Percentiles rank a stretch among this genome's conserved stretches.
These are phyloP conservation scores for Corniculantispora saksenae DNA, from an alignment of 2,329 filamentous ascomycete species.

Conservation along the genomic window DNA sequence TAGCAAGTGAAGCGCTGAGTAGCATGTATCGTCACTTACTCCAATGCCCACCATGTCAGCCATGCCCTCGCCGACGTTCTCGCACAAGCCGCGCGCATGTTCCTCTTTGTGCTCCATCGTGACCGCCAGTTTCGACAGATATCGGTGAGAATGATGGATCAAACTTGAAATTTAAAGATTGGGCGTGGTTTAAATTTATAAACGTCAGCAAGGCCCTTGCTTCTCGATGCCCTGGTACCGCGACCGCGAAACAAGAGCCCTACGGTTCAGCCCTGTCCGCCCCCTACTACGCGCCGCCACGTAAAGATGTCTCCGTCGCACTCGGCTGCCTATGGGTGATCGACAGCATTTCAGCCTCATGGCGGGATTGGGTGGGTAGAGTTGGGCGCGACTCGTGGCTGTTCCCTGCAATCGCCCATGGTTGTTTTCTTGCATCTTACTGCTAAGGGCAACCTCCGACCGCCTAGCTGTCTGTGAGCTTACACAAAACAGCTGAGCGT, in stretches of 20 bases:
- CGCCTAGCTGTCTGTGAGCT: no score
- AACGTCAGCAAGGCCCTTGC: background rate
- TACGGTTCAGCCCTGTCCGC: background rate
- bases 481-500: no score
- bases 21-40: constrained; percentile 28
- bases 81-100: constrained; percentile 20
- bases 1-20: no score
- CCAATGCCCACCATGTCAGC: constrained; percentile 35
- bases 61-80: constrained; percentile 30
- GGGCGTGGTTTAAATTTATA: background rate
- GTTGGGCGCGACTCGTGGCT: background rate
- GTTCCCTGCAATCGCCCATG: background rate
- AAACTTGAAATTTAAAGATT: background rate
- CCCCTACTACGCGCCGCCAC: background rate
- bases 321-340: background rate
- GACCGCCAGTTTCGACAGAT: background rate
- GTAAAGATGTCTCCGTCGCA: background rate
- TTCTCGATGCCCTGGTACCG: background rate
- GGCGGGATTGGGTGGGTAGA: background rate
- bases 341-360: background rate
- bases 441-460: no score
- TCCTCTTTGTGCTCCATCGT: background rate
- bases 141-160: background rate
- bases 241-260: background rate
- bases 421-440: background rate